Conservation (phyloP, 441 rosid genomes). For the Arabidopsis lyrata region DNA sequence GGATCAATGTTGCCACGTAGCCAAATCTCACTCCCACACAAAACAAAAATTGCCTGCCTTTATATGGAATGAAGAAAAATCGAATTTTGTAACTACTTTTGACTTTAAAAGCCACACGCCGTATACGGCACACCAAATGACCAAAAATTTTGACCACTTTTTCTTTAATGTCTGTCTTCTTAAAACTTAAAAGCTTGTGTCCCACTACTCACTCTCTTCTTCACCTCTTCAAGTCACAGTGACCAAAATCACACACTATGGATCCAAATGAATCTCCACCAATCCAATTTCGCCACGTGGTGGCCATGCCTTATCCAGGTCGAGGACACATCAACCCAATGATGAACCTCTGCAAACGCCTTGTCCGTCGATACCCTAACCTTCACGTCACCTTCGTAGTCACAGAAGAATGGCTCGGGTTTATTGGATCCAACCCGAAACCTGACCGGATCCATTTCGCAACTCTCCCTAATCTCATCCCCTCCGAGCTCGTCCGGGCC, state of each 20-base stretch:
- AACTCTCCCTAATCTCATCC: slow-evolving; percentile 65
- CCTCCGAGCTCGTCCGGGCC: slow-evolving; percentile 65
- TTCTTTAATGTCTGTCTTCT: too few species aligned
- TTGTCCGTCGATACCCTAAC: slow-evolving; percentile 44
- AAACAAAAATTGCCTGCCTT: neutral
- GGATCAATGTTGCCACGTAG: slow-evolving; percentile 11
- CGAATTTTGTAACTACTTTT: neutral
- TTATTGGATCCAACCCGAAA: slow-evolving; percentile 51
- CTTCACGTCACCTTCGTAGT: slow-evolving; percentile 61
- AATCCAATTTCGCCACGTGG: slow-evolving; percentile 45
- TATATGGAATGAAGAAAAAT: neutral
- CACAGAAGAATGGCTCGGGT: slow-evolving; percentile 77
- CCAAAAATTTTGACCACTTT: slow-evolving; percentile 2
- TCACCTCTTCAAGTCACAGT: slow-evolving; percentile 1
- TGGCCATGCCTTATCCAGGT: slow-evolving; percentile 78
- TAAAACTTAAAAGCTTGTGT: too few species aligned
- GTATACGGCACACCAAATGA: neutral
- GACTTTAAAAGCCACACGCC: neutral
- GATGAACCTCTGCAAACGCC: slow-evolving; percentile 65
- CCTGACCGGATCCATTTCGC: slow-evolving; percentile 48
- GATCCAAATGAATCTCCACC: slow-evolving; percentile 3
- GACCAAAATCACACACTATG: slow-evolving; percentile 19
- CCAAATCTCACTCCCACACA: slow-evolving; percentile 10
- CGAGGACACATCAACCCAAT: slow-evolving; percentile 84
- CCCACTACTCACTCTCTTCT: neutral